phyloP scores from a whole-genome alignment of 495 filamentous ascomycete species.

The Stereocaulon alpinum region DNA sequence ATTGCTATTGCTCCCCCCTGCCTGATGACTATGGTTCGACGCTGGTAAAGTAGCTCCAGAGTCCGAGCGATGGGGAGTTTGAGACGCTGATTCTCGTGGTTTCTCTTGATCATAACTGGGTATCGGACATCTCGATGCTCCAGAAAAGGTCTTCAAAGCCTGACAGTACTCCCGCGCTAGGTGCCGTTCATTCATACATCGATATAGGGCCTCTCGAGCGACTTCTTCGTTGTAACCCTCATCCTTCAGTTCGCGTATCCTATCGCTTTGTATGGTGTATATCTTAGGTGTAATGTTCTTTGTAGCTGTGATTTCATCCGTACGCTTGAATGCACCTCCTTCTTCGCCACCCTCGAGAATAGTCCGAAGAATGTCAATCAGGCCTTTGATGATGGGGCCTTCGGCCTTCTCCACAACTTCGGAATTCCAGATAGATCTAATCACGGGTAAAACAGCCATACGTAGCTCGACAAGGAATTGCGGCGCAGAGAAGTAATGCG shows the following conservation, averaged over 20 bases:
- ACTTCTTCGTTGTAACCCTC: conserved; percentile 47
- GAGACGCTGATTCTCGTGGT: conserved; percentile 14
- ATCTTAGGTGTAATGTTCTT: conserved; percentile 30
- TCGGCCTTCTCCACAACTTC: conserved; percentile 68
- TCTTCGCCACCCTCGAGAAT: conserved; percentile 73
- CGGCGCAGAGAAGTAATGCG: conserved; percentile 57
- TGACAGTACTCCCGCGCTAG: conserved; percentile 66
- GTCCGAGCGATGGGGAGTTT: conserved; percentile 16
- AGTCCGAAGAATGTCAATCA: conserved; percentile 74
- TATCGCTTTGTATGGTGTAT: conserved; percentile 41
- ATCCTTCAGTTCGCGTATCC: conserved; percentile 33
- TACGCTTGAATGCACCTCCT: conserved; percentile 47
- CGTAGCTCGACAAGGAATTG: conserved; percentile 87
- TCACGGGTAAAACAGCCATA: conserved; percentile 68
- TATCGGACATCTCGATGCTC: conserved; percentile 48
- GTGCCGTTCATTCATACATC: conserved; percentile 56
- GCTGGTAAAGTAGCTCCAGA: conserved; percentile 12
- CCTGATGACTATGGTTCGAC: neutral
- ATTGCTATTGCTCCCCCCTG: neutral
- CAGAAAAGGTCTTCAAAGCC: conserved; percentile 32
- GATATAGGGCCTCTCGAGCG: conserved; percentile 68
- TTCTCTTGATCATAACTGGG: conserved; percentile 43
- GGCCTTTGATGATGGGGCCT: conserved; percentile 60
- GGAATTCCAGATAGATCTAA: conserved; percentile 73
- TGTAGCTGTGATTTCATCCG: conserved; percentile 41